A percentile compares a stretch with the other conserved stretches of the same genome.
phyloP scores from a whole-genome alignment of 208 protist species.

The Acanthamoeba lenticulata region DNA sequence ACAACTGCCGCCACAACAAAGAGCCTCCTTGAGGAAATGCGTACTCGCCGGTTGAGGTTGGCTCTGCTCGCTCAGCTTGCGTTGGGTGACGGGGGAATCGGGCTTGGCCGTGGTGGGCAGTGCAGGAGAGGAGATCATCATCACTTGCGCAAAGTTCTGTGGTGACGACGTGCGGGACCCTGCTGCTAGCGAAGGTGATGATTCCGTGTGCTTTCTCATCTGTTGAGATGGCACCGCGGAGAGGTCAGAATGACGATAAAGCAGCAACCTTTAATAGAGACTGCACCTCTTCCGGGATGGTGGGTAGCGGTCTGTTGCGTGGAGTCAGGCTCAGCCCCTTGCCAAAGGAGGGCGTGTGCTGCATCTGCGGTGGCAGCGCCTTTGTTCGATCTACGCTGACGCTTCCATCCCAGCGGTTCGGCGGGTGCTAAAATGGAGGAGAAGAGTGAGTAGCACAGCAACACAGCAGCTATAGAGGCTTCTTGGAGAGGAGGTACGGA shows the following conservation, averaged over 20 bases:
- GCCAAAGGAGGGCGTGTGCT: neutral
- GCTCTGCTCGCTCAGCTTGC: neutral
- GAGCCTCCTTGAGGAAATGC: neutral
- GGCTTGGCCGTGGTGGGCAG: constrained; percentile 2
- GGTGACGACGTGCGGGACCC: neutral
- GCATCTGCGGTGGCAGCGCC: too few species aligned
- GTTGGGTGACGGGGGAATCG: neutral
- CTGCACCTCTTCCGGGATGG: constrained; percentile 5
- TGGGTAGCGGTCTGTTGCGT: neutral
- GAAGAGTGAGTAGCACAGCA: too few species aligned
- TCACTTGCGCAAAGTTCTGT: constrained; percentile 14
- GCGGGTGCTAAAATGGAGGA: neutral
- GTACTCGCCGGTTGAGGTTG: neutral
- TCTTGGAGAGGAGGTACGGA: too few species aligned
- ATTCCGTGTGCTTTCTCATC: neutral
- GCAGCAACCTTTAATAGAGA: neutral
- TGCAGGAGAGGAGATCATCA: constrained; percentile 1
- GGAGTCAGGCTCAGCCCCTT: neutral
- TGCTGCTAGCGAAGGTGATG: neutral
- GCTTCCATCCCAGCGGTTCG: neutral
- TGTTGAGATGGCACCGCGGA: neutral
- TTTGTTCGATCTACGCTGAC: neutral
- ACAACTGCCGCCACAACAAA: neutral
- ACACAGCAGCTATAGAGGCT: too few species aligned
- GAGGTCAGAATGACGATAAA: neutral